Base-by-base conservation (phyloP, 148 eudicot species). In the Vaccinium darrowii region DNA sequence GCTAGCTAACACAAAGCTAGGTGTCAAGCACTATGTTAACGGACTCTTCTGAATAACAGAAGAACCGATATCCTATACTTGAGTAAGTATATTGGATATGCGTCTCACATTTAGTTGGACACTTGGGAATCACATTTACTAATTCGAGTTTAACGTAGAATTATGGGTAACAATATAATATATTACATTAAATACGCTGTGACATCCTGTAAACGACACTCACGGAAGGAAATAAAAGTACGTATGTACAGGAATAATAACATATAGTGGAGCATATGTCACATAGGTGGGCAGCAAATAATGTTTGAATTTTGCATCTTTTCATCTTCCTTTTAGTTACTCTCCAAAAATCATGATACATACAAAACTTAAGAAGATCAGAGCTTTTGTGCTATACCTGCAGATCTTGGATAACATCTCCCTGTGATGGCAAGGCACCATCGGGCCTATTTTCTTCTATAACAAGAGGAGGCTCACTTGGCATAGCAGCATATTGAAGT, bases 381-480 rank as follows among this genome's bases (percentile, higher is more conserved):
- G 6, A 67, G 47, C 14, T 78, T 81, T 67, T 25, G 33, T 10
- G 11, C 16, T 15, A 67, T 21, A 92, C 94, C 92, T 90, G 89
- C 74, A 93, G 88, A 75, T 88, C 82, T 76, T 83, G 76, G 85
- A 93, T 84, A 30, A 82, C 50, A 47, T 89, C 87, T 83, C 95
- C 95, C 54, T 16, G n/a, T 23, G 91, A 71, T 2, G 95, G 95
- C 95, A 93, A 93, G 39, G 87, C 67, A 53, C 47, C 49, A 58
- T 86, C 84, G 63, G 92, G 92, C 81, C 88, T 90, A 36, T 60
- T 89, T 81, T 79, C 92, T 77, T 91, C 92, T 36, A 89, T 74
- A 27, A 93, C 85, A 56, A 90, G 92, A 33, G 95, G 92, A 43
- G 95, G 89, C 56, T 93, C 95, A 51, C 90, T 93, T 12, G 88